phyloP scores from a whole-genome alignment of 306 rosid species.

The Dryas octopetala region DNA sequence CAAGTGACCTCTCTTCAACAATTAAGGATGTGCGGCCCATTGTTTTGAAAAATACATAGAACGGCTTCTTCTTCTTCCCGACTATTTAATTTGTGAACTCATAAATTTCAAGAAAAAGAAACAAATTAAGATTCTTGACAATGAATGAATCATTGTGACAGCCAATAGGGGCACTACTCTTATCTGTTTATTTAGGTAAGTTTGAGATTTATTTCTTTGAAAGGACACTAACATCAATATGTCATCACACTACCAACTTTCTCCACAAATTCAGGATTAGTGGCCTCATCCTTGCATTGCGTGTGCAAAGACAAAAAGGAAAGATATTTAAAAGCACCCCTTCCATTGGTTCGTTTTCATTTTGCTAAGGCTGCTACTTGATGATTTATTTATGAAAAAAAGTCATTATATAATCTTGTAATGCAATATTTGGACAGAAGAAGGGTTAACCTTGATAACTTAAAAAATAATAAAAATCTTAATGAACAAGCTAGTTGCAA shows the following conservation, averaged over 20 bases:
- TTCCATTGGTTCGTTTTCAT: too few species aligned
- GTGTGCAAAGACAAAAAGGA: background rate
- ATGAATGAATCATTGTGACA: conserved; percentile 7
- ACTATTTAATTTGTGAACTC: background rate
- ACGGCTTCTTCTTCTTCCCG: background rate
- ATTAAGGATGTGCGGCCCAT: conserved; percentile 7
- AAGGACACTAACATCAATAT: background rate
- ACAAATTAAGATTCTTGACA: background rate
- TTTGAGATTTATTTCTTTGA: background rate
- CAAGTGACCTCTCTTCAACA: background rate
- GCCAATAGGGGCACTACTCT: background rate
- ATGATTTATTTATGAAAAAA: too few species aligned
- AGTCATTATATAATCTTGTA: too few species aligned
- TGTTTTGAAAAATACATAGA: background rate
- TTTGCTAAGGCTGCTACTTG: too few species aligned
- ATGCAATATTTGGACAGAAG: too few species aligned
- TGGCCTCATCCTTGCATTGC: conserved; percentile 1
- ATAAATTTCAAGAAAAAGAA: background rate
- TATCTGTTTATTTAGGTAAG: background rate
- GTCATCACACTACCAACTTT: background rate
- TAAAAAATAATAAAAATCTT: too few species aligned
- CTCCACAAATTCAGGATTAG: conserved; percentile 6
- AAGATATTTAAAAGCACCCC: background rate
- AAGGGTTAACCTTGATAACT: too few species aligned
- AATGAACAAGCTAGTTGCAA: too few species aligned